Base-by-base conservation (phyloP, 2,329 filamentous ascomycete species). In the Colletotrichum eleusines region DNA sequence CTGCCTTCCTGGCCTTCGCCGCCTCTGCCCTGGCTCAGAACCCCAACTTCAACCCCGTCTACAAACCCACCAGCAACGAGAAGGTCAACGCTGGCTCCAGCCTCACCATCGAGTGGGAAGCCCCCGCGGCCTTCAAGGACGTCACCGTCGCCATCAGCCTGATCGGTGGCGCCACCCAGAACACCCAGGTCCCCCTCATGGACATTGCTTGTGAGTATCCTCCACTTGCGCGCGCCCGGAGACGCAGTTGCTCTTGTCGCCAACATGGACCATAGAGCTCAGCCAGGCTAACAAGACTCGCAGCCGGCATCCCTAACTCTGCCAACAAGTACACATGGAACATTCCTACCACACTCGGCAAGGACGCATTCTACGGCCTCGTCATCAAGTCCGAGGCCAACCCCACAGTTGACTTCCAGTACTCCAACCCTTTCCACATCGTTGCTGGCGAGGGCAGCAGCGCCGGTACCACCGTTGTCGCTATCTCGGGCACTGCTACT, bases 361-460 rank as follows among this genome's bases (percentile, higher is more conserved):
- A 75, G 68, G 77, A 82, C 50, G 81, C 80, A 63, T 83, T 84
- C 76, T 91, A 91, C 80, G 89, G 89, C 74, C 81, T 91, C 77
- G 81, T 84, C 80, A 82, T 91, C 80, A 78, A 78, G 73, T 82
- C 85, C 44, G 84, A 87, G 74, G 80, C 78, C 73, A 77, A 89
- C 80, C 64, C 81, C 28, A 73, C 60, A 14, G 80, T 84, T 77
- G 70, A 73, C 72, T 89, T 88, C 85, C 88, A 91, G 84, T 91
- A 86, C 85, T 89, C 87, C 67, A 86, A 85, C 82, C 88, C 88
- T 75, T 91, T 91, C 84, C 75, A 82, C 76, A 88, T 89, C 76
- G 76, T 77, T 66, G 81, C 77, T 57, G 77, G 72, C 55, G 75
- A 72, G 33, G 75, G 67, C 59, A 67, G 68, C 61, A 58, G 67